Percentiles rank a stretch among this genome's conserved stretches.
These are phyloP conservation scores for Pisolithus tinctorius DNA, from an alignment of 768 basidiomycete species.

Conservation along the genomic window DNA sequence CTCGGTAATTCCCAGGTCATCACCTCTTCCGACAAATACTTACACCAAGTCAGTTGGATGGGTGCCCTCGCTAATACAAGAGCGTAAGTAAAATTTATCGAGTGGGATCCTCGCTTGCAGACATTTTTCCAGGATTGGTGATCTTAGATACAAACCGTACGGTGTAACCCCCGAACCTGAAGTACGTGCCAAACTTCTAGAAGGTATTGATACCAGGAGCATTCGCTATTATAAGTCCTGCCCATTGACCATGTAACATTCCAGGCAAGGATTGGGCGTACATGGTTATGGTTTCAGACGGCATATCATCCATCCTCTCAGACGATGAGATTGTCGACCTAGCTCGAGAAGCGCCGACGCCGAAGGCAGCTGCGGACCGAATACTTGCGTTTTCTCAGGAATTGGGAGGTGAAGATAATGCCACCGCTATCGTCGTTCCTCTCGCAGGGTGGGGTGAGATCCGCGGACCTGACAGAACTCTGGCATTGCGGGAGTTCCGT, in stretches of 20 bases:
- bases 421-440: constrained; percentile 86
- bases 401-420: constrained; percentile 79
- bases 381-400: constrained; percentile 87
- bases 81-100: constrained; percentile 44
- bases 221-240: not conserved
- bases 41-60: constrained; percentile 65
- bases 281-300: constrained; percentile 87
- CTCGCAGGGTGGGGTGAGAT: constrained; percentile 88
- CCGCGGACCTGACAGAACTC: constrained; percentile 73
- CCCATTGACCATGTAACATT: not conserved
- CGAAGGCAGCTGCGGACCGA: constrained; percentile 72
- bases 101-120: not conserved
- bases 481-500: constrained; percentile 77
- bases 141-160: constrained; percentile 81
- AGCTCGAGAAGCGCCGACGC: constrained; percentile 61
- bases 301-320: constrained; percentile 83
- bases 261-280: constrained; percentile 84
- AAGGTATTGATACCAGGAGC: constrained; percentile 42
- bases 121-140: constrained; percentile 59
- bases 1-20: constrained; percentile 42
- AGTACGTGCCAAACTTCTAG: constrained; percentile 64
- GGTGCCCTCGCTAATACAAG: constrained; percentile 89
- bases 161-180: constrained; percentile 94
- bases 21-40: not conserved
- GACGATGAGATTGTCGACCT: constrained; percentile 95